Evolutionary conservation across 1,139 yeast species (phyloP).

Genomic region (Hemisphaericaspora xylofermentans): DNA sequence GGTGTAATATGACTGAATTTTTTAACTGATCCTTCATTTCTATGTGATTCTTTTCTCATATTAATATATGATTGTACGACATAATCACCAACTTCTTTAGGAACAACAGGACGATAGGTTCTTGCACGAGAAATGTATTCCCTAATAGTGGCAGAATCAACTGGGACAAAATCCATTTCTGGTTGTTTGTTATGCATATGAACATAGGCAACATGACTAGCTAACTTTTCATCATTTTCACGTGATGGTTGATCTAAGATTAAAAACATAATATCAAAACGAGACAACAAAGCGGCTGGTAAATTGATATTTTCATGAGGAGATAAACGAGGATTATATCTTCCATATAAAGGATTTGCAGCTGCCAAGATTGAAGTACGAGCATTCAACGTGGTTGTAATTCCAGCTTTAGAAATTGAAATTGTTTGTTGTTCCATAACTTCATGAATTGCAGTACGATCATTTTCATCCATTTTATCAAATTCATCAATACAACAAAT

Average conservation of each 20-base stretch:
- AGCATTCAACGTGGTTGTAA: slow-evolving; percentile 93
- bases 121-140: slow-evolving; percentile 89
- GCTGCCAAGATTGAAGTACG: slow-evolving; percentile 96
- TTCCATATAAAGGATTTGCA: slow-evolving; percentile 94
- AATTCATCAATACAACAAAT: slow-evolving; percentile 98
- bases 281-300: slow-evolving; percentile 93
- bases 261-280: slow-evolving; percentile 89
- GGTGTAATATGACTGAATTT: slow-evolving; percentile 92
- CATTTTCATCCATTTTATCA: slow-evolving; percentile 97
- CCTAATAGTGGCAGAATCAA: slow-evolving; percentile 78
- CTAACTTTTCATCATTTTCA: slow-evolving; percentile 81
- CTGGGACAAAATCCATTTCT: slow-evolving; percentile 67
- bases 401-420: slow-evolving; percentile 96
- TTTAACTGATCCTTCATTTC: slow-evolving; percentile 72
- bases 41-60: slow-evolving; percentile 86
- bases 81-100: slow-evolving; percentile 84
- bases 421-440: slow-evolving; percentile 99
- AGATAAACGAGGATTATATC: slow-evolving; percentile 86
- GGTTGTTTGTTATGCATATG: slow-evolving; percentile 94
- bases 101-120: slow-evolving; percentile 79
- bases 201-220: slow-evolving; percentile 91
- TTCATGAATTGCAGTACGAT: slow-evolving; percentile 97
- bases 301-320: slow-evolving; percentile 95
- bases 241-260: slow-evolving; percentile 82
- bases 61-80: slow-evolving; percentile 85